phyloP scores from a whole-genome alignment of 768 basidiomycete genomes.

The Leccinum subtestaceum region DNA sequence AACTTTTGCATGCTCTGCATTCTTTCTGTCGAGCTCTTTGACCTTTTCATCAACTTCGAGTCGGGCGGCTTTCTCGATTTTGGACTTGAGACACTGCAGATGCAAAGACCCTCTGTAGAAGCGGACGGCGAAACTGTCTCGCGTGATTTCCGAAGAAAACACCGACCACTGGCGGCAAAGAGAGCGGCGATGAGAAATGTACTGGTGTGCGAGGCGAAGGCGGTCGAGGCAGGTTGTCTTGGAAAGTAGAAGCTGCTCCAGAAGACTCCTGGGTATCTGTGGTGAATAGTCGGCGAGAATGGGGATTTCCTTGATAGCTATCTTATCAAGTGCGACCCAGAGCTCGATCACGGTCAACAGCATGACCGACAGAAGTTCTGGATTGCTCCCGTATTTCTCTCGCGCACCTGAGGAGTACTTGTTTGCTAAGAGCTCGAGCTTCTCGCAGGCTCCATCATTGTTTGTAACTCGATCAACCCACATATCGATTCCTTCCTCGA shows the following conservation, averaged over 20 bases:
- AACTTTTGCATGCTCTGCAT: neutral
- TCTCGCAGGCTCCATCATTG: slow-evolving; percentile 8
- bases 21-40: neutral
- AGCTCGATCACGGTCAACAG: slow-evolving; percentile 37
- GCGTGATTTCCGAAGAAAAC: slow-evolving; percentile 22
- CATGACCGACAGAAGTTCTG: slow-evolving; percentile 39
- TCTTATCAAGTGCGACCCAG: slow-evolving; percentile 32
- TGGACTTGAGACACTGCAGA: slow-evolving; percentile 25
- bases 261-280: slow-evolving; percentile 19
- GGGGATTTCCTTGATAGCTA: too few relatives aligned
- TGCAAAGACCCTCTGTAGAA: slow-evolving; percentile 29
- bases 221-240: slow-evolving; percentile 28
- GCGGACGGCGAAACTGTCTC: slow-evolving; percentile 32
- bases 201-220: slow-evolving; percentile 22
- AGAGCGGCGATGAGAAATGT: slow-evolving; percentile 32
- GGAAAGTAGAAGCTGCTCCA: slow-evolving; percentile 27
- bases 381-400: slow-evolving; percentile 13
- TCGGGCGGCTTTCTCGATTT: slow-evolving; percentile 23
- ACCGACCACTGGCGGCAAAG: slow-evolving; percentile 24
- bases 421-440: slow-evolving; percentile 18
- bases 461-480: slow-evolving; percentile 28
- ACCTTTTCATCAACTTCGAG: neutral
- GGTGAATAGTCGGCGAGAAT: slow-evolving; percentile 27
- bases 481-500: slow-evolving; percentile 29
- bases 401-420: slow-evolving; percentile 28